These are phyloP conservation scores for Pichia thaimueangensis DNA, from an alignment of 805 yeast genomes.

Conservation along the genomic window DNA sequence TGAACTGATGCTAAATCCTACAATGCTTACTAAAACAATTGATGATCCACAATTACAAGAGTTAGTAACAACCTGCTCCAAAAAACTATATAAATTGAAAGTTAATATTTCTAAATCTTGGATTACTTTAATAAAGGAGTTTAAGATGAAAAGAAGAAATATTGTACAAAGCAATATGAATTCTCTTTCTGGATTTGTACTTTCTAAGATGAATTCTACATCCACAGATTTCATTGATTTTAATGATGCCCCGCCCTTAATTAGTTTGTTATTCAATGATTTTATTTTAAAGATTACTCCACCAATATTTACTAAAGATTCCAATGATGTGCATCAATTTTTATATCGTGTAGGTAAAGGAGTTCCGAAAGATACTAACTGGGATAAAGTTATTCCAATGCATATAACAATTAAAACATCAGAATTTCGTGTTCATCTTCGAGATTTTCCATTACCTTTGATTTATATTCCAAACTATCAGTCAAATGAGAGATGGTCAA, in stretches of 20 bases:
- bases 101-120: slow-evolving; percentile 46
- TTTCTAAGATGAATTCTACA: slow-evolving; percentile 33
- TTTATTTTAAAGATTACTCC: slow-evolving; percentile 39
- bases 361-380: slow-evolving; percentile 63
- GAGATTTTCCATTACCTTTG: slow-evolving; percentile 86
- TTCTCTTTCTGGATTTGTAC: slow-evolving; percentile 33
- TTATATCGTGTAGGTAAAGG: slow-evolving; percentile 75
- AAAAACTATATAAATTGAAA: slow-evolving; percentile 18
- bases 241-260: slow-evolving; percentile 43
- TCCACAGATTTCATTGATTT: slow-evolving; percentile 43
- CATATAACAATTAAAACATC: slow-evolving; percentile 47
- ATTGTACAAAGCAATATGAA: slow-evolving; percentile 35
- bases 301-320: slow-evolving; percentile 42
- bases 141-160: slow-evolving; percentile 34
- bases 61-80: slow-evolving; percentile 11
- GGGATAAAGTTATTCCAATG: slow-evolving; percentile 63
- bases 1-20: background rate
- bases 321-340: slow-evolving; percentile 47
- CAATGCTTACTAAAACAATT: background rate
- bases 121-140: slow-evolving; percentile 56
- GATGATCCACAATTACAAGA: background rate
- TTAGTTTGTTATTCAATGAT: slow-evolving; percentile 41
- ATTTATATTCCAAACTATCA: slow-evolving; percentile 52
- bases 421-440: slow-evolving; percentile 62
- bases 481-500: slow-evolving; percentile 4